Base-by-base conservation (phyloP, 140 eudicot genomes). In the Artemisia princeps region DNA sequence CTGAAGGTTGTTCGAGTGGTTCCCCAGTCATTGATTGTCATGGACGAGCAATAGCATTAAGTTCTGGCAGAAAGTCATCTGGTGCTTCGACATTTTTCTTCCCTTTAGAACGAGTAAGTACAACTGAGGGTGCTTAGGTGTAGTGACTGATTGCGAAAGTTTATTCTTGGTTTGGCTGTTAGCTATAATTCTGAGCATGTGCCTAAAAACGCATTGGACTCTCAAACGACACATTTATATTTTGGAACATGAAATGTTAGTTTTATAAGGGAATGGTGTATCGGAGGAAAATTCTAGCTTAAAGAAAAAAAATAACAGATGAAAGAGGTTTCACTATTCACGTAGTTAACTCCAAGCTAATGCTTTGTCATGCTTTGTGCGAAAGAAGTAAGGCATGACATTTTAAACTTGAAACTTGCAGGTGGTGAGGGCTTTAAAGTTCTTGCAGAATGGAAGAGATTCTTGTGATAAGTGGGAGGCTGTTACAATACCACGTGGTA, bases 1-100 rank as follows among this genome's bases (percentile, higher is more conserved):
- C 98, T 61, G 88, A 88, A 79, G 98, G 98, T 17, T 96, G 98
- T 72, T 92, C 98, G 48, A 92, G 98, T 78, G 98, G 98, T 56
- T 92, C 98, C 64, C 98, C 98, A 15, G 98, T 92, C 6, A 84
- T 92, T 64, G 96, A 92, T 77, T 88, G 90, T 87, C 92, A 83
- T 78, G 98, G 98, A 13, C 75, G 95, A 79, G 98, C 96, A 15
- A 79, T 92, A 76, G 98, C 98, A 26, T 74, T 92, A 64, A 92
- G 87, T 84, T 96, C 98, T 62, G 98, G 98, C 57, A 72, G 95
- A 81, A 92, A 88, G 75, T 65, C 90, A 56, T 83, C 95, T 45
- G 84, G 96, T 71, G 87, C 98, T 60, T 92, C 96, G 10, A 95
- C 98, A 17, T 92, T 88, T 77, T 92, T 85, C 30, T 26, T 26